These are phyloP conservation scores for Yamadazyma takamatsuzukensis DNA, from an alignment of 805 yeast genomes.

Conservation along the genomic window DNA sequence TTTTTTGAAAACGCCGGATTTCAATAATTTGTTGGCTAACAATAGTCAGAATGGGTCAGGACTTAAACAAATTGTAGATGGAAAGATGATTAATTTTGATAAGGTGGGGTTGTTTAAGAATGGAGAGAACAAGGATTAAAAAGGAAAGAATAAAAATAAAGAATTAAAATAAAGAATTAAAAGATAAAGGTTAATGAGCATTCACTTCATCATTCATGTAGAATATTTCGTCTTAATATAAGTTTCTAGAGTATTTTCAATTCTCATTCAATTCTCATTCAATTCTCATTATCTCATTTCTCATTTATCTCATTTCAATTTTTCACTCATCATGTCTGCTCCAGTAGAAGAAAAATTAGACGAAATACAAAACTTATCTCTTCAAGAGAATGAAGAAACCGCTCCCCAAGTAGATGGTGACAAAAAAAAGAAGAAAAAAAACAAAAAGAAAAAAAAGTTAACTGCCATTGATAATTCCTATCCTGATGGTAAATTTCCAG, in stretches of 20 bases:
- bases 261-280: too few species aligned
- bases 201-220: too few species aligned
- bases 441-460: slow-evolving; percentile 49
- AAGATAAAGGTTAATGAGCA: too few species aligned
- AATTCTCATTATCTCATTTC: too few species aligned
- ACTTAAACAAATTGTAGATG: slow-evolving; percentile 29
- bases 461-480: slow-evolving; percentile 64
- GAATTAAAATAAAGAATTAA: too few species aligned
- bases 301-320: too few species aligned
- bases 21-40: slow-evolving; percentile 25
- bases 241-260: too few species aligned
- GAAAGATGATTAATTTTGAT: slow-evolving; percentile 43
- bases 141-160: slow-evolving; percentile 3
- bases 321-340: too few species aligned
- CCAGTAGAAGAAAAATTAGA: too few species aligned
- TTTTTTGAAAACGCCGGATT: slow-evolving; percentile 40
- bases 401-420: slow-evolving; percentile 6
- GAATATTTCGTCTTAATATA: too few species aligned
- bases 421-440: slow-evolving; percentile 41
- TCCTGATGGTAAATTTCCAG: slow-evolving; percentile 75
- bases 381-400: slow-evolving; percentile 36
- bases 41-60: slow-evolving; percentile 2
- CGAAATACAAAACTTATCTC: too few species aligned
- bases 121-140: slow-evolving; percentile 2
- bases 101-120: slow-evolving; percentile 25